These are phyloP conservation scores for Erodium maritimum DNA, from an alignment of 345 rosid genomes.

Conservation along the genomic window DNA sequence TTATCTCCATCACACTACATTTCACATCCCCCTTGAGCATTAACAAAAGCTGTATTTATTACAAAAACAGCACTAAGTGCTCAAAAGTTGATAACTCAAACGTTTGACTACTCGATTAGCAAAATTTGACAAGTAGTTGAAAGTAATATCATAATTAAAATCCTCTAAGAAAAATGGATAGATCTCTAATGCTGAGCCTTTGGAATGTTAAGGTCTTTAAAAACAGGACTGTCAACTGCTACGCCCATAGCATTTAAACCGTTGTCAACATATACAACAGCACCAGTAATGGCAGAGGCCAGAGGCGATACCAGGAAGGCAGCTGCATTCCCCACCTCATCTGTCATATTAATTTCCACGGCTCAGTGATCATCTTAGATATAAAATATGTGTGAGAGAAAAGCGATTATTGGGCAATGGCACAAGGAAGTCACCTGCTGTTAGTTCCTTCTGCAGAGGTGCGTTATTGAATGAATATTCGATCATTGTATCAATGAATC, in stretches of 20 bases:
- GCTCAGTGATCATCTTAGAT: neutral
- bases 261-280: slow-evolving; percentile 81
- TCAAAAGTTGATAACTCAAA: too few relatives aligned
- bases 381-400: neutral
- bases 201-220: slow-evolving; percentile 62
- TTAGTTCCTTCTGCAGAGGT: slow-evolving; percentile 75
- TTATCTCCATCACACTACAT: too few relatives aligned
- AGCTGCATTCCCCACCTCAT: slow-evolving; percentile 88
- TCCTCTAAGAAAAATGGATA: neutral
- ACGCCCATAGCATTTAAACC: slow-evolving; percentile 96
- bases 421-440: slow-evolving; percentile 42
- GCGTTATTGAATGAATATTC: slow-evolving; percentile 74
- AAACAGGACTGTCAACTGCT: slow-evolving; percentile 74
- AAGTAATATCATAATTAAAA: too few relatives aligned
- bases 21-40: too few relatives aligned
- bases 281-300: slow-evolving; percentile 87
- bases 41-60: too few relatives aligned
- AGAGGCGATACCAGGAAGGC: slow-evolving; percentile 88
- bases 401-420: neutral
- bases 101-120: too few relatives aligned
- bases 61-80: too few relatives aligned
- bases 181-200: slow-evolving; percentile 31
- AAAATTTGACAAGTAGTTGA: too few relatives aligned
- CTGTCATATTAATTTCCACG: slow-evolving; percentile 28
- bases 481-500: slow-evolving; percentile 73